Base-by-base conservation (phyloP, 179 eudicot genomes). In the Pouteria campechiana region DNA sequence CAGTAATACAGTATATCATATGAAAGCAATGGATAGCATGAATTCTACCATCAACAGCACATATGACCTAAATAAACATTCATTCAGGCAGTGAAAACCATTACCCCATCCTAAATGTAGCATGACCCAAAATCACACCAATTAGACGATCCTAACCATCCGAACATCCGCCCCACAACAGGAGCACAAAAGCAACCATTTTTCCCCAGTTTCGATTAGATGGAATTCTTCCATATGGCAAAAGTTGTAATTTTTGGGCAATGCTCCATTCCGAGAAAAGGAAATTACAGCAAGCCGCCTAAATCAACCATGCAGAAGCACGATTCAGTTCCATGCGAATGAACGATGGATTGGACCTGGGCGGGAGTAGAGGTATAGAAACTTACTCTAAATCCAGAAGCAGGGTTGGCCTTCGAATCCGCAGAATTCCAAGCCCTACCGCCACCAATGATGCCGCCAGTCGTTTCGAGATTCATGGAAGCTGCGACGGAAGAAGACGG, bases 361-460 rank as follows among this genome's bases (percentile, higher is more conserved):
- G 7, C 3, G 7, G 1, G 7, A 5, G 19, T 3, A 16, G 3
- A 18, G 10, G 1, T 20, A 39, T 3, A 16, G 2, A 25, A 3
- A 37, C 44, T 41, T 64, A 84, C 92, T 52, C 76, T 63, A 54
- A 32, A 11, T 4, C 46, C 49, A 29, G 42, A 17, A 46, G 64
- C 21, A 17, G 49, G 6, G 24, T 48, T 57, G 31, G 65, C 38
- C 55, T 58, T 69, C 6, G 73, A 55, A 44, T 77, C 97, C 7
- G 70, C 44, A 1, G 82, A 78, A 43, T 55, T 63, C 87, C 83
- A 76, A 61, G 57, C 56, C 69, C 86, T 70, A 62, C 64, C 13
- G 16, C 48, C 59, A 12, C 67, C 57, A 15, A 46, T 52, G 18
- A 27, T 36, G 10, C 17, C 24, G 12, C 40, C 32, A 17, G 47